A percentile compares a stretch with the other conserved stretches of the same genome.
Conservation (phyloP, 1,139 yeast genomes). For the Pichia sp. region DNA sequence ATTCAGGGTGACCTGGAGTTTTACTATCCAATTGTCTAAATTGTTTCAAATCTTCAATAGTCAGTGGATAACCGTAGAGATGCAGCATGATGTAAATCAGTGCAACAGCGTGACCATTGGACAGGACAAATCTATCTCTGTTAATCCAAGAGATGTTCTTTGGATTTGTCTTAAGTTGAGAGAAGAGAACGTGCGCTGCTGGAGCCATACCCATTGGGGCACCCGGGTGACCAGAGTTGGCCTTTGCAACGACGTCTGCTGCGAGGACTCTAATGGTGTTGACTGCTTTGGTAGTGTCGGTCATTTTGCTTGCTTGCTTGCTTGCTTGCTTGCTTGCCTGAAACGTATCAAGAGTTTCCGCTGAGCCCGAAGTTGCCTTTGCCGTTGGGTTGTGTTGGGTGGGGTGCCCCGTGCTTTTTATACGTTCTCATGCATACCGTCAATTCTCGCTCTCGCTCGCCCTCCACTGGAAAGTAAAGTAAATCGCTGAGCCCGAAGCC, state of each 20-base stretch:
- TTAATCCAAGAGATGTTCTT: conserved; percentile 87
- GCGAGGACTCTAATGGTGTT: conserved; percentile 88
- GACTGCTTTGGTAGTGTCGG: conserved; percentile 49
- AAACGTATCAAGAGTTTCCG: too few species aligned
- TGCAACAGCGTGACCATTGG: conserved; percentile 98
- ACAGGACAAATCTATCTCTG: conserved; percentile 91
- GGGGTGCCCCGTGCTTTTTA: too few species aligned
- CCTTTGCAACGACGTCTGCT: conserved; percentile 78
- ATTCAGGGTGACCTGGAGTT: conserved; percentile 98
- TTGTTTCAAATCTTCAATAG: conserved; percentile 80
- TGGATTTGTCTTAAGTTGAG: conserved; percentile 82
- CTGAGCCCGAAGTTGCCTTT: too few species aligned
- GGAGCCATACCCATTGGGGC: conserved; percentile 99
- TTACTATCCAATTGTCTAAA: conserved; percentile 89
- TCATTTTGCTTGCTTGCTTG: conserved; percentile 2
- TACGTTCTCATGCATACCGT: too few species aligned
- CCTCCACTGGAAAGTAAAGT: too few species aligned
- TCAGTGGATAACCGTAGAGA: conserved; percentile 74
- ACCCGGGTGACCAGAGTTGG: conserved; percentile 99
- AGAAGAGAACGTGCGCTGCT: conserved; percentile 68
- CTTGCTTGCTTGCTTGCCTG: too few species aligned
- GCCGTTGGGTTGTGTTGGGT: too few species aligned
- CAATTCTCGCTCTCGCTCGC: too few species aligned
- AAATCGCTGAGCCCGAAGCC: too few species aligned
- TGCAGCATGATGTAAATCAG: conserved; percentile 81